Conservation (phyloP, 192 early-diverging fungal genomes). For the Dissophora ornata region DNA sequence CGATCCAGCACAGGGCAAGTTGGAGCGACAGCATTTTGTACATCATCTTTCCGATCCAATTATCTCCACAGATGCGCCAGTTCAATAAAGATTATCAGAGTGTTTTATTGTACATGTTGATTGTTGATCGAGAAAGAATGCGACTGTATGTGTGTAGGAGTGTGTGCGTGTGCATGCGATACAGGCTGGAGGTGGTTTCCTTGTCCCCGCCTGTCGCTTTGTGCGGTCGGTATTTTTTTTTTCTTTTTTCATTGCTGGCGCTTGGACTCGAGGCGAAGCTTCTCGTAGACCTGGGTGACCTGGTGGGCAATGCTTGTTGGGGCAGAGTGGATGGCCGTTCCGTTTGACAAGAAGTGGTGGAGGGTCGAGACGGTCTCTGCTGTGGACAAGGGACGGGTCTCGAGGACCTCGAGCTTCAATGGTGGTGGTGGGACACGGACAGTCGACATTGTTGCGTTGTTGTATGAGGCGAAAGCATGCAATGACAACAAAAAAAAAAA, state of each 20-base stretch:
- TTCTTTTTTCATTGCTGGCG: constrained; percentile 31
- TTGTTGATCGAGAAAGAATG: too few relatives aligned
- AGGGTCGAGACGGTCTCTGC: constrained; percentile 30
- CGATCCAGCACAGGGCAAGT: too few relatives aligned
- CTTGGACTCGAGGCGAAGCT: constrained; percentile 49
- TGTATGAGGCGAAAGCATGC: not conserved
- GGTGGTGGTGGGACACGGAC: constrained; percentile 39
- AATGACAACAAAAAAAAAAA: not conserved
- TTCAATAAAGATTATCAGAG: too few relatives aligned
- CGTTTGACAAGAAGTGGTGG: constrained; percentile 45
- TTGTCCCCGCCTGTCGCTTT: not conserved
- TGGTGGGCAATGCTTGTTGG: constrained; percentile 52
- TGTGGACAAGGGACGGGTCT: constrained; percentile 19
- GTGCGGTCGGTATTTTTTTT: too few relatives aligned
- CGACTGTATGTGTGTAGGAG: too few relatives aligned
- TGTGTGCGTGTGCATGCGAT: too few relatives aligned
- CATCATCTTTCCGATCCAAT: too few relatives aligned
- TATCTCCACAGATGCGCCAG: too few relatives aligned
- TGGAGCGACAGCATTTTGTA: too few relatives aligned
- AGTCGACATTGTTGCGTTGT: constrained; percentile 6
- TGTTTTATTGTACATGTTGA: too few relatives aligned
- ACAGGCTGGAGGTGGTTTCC: too few relatives aligned
- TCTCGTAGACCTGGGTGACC: constrained; percentile 50
- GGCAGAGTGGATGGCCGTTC: constrained; percentile 50
- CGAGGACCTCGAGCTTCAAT: constrained; percentile 42